A percentile compares a stretch with the other conserved stretches of the same genome.
Conservation (phyloP, 129 eudicot genomes). For the carrot (Daucus carota) region DH1_v3.0 NC_030386.2:26877001-26877500, state of each 20-base stretch:
- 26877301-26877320: background rate
- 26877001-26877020: conserved; percentile 99
- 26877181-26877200: conserved; percentile 57
- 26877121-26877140: conserved; percentile 70
- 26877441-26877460: background rate
- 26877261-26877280: background rate
- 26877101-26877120: conserved; percentile 1
- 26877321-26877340: background rate
- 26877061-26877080: background rate
- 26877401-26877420: background rate
- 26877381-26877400: background rate
- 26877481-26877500: background rate
- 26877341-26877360: background rate
- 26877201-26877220: conserved; percentile 1
- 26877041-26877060: conserved; percentile 38
- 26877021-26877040: conserved; percentile 99
- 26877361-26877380: background rate
- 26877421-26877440: background rate
- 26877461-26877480: background rate
- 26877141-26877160: conserved; percentile 94
- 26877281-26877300: background rate
- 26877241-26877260: background rate
- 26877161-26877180: conserved; percentile 96
- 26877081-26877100: conserved; percentile 9
- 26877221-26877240: background rate